Evolutionary conservation across 2,329 filamentous ascomycete genomes (phyloP), one percentile per base, ranked within the genome.

Genomic region (Aureobasidium sp.): DNA sequence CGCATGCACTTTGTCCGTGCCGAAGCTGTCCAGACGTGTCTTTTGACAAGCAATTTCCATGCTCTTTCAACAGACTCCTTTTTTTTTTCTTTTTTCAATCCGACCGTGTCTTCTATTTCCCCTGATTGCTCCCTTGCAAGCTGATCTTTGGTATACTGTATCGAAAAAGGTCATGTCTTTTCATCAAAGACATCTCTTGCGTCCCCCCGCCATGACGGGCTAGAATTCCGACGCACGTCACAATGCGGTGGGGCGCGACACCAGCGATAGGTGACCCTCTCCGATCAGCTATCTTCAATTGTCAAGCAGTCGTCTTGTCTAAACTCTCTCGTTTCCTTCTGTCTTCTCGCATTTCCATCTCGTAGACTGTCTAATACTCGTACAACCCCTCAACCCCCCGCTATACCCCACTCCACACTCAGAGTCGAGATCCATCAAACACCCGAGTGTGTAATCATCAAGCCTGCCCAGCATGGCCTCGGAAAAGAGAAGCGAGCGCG

Each of bases 401-500:
- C 21, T 23, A 19, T 27, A 38, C 10, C 23, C 15, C 15, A 29
- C 31, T 5, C 29, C 31, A 25, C 25, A 29, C 9, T 8, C 9
- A 21, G 27, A 33, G 2, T 10, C 33, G 31, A 15, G 3, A 25
- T 37, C 9, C 17, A 40, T 0, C 25, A 40, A 29, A 40, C 25
- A 40, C 50, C 25, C 50, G 33, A 53, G 51, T 55, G 33, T 23
- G 31, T 35, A 46, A 8, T n/a, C 35, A 33, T 21, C 40, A 11
- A 19, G 27, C 3, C 23, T 17, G 21, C 31, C 13, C 31, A 57
- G 4, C 13, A 65, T 65, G 64, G 54, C 60, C 38, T 60, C 61
- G 27, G 51, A 59, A 10, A 61, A 61, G 45, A 64, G 67, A 21
- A 74, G 71, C 51, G 70, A 74, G 65, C 80, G 83, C 64, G 86